These are phyloP conservation scores for Geranomyces michiganensis DNA, from an alignment of 192 early-diverging fungal genomes.

Conservation along the genomic window DNA sequence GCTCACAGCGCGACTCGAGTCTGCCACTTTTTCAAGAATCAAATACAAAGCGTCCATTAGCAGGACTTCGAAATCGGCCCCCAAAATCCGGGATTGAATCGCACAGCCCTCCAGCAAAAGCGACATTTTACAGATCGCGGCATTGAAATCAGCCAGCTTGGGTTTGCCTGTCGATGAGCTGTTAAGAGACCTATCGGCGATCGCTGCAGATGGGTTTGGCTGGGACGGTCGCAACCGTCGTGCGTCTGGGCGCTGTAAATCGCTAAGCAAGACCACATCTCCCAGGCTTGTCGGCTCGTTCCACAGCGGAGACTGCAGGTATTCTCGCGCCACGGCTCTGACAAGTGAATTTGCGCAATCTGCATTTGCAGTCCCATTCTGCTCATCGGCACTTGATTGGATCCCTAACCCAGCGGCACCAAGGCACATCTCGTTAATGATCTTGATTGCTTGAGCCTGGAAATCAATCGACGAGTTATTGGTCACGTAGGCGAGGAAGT, in stretches of 20 bases:
- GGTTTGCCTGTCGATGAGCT: slow-evolving; percentile 2
- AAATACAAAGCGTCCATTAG: slow-evolving; percentile 43
- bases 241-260: background rate
- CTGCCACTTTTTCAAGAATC: slow-evolving; percentile 41
- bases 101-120: slow-evolving; percentile 38
- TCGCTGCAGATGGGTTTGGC: background rate
- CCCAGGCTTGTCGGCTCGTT: slow-evolving; percentile 14
- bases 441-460: slow-evolving; percentile 23
- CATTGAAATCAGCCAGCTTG: slow-evolving; percentile 25
- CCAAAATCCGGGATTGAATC: slow-evolving; percentile 19
- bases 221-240: background rate
- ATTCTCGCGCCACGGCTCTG: slow-evolving; percentile 19
- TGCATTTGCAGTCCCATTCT: background rate
- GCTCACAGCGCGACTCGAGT: slow-evolving; percentile 35
- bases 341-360: background rate
- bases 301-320: slow-evolving; percentile 14
- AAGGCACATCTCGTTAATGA: slow-evolving; percentile 31
- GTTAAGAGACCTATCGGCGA: background rate
- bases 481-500: slow-evolving; percentile 17
- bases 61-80: slow-evolving; percentile 24
- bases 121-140: slow-evolving; percentile 27
- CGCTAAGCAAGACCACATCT: slow-evolving; percentile 6
- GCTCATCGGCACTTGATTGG: background rate
- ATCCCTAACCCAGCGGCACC: slow-evolving; percentile 26
- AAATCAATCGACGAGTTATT: slow-evolving; percentile 8